Evolutionary conservation across 1,284 basidiomycete genomes (phyloP).

Genomic region (Austropuccinia psidii): DNA sequence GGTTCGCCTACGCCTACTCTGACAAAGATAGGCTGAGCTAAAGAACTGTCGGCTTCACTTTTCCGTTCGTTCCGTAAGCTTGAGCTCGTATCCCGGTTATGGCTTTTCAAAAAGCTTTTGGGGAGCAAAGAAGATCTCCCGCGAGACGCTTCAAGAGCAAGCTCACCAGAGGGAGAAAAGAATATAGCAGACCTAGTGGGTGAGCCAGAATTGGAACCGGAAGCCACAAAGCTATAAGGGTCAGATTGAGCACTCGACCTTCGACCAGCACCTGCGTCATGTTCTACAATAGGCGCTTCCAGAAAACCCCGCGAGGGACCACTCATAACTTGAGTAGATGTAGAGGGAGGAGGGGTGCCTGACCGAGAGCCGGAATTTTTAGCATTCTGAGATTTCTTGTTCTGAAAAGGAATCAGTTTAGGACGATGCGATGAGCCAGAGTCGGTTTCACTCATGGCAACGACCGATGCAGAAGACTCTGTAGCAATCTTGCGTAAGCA

Average conservation of each 20-base stretch:
- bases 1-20: constrained; percentile 30
- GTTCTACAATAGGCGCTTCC: not conserved
- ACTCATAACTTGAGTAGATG: not conserved
- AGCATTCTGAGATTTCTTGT: not conserved
- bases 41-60: not conserved
- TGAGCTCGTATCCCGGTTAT: constrained; percentile 2
- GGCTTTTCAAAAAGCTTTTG: not conserved
- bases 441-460: not conserved
- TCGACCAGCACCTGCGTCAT: not conserved
- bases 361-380: not conserved
- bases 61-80: not conserved
- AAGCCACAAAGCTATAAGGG: constrained; percentile 8
- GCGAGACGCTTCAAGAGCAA: not conserved
- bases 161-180: constrained; percentile 22
- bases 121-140: not conserved
- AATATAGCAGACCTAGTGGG: constrained; percentile 31
- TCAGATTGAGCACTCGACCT: constrained; percentile 22
- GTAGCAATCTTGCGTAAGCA: constrained; percentile 14
- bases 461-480: constrained; percentile 7
- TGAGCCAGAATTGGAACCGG: constrained; percentile 7
- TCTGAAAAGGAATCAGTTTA: constrained; percentile 29
- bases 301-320: not conserved
- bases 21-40: not conserved
- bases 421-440: constrained; percentile 12
- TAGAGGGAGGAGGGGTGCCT: not conserved